Evolutionary conservation across 2,329 filamentous ascomycete genomes (phyloP), one percentile per base, ranked within the genome.

Genomic region (Calonectria pseudoturangicola): DNA sequence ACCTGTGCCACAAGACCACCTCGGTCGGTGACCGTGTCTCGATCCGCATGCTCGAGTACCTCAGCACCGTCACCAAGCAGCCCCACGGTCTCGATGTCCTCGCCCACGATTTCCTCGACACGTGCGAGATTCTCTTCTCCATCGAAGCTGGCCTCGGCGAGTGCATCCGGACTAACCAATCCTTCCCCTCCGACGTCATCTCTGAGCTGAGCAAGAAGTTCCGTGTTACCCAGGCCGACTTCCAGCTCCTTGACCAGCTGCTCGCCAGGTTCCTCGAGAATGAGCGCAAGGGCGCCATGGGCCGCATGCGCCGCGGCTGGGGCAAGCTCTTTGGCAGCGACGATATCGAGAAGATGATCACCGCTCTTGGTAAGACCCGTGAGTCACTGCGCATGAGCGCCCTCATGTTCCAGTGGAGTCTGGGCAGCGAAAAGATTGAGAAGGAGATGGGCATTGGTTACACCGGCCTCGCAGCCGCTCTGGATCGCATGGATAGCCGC

Each of bases 161-260:
- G 76, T 88, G 86, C 54, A 82, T 86, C 36, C 86, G 87, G 48
- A 87, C 86, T 25, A 84, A 85, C 18, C 89, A 90, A 75, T 84
- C 86, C 18, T 87, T 93, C 21, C 91, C 92, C 0, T 77, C 83
- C 5, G 92, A 93, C 68, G 89, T 93, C 82, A 86, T 90, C 36
- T 84, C 87, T n/a, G 92, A 93, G 81, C 86, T 94, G 58, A 90
- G 91, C 77, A 89, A 89, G 81, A 92, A 92, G 76, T 91, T 94
- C 79, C 87, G 89, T 43, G 87, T 89, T 28, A 89, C 91, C 13
- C 87, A 90, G 76, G 86, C 87, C 50, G 91, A 93, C 78, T 93
- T 94, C 79, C 87, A 89, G 71, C 86, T 90, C 3, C 86, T 94
- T 2, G 89, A 93, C 75, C 89, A 93, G 75, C 88, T 93, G 85